phyloP scores from a whole-genome alignment of 768 basidiomycete genomes.

The Suillus subluteus region DNA sequence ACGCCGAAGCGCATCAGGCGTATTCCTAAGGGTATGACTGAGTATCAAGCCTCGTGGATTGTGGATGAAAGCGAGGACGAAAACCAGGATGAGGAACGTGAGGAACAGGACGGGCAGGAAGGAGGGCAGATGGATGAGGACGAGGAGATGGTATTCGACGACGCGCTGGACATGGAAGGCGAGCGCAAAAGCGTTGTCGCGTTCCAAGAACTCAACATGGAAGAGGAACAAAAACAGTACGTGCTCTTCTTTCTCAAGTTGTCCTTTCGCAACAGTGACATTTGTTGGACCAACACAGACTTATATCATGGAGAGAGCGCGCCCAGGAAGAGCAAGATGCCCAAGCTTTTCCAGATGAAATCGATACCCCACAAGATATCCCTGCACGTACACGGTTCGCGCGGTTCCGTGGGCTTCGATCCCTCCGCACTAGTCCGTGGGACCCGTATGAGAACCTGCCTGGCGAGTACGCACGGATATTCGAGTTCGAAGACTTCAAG shows the following conservation, averaged over 20 bases:
- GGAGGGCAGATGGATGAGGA: constrained; percentile 48
- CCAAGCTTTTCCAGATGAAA: constrained; percentile 90
- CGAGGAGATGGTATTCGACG: constrained; percentile 65
- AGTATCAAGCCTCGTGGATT: constrained; percentile 98
- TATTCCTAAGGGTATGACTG: constrained; percentile 94
- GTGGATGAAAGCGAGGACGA: constrained; percentile 79
- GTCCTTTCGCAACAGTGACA: constrained; percentile 7
- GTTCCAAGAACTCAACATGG: constrained; percentile 79
- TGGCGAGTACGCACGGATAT: constrained; percentile 91
- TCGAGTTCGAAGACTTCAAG: constrained; percentile 95
- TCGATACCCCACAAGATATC: constrained; percentile 89
- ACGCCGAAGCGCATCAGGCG: constrained; percentile 81
- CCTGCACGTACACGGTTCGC: constrained; percentile 85
- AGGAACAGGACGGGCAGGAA: constrained; percentile 39
- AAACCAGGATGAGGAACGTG: constrained; percentile 49
- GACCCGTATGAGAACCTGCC: constrained; percentile 97
- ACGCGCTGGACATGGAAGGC: constrained; percentile 58
- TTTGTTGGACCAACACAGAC: constrained; percentile 41
- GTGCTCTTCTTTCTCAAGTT: constrained; percentile 28
- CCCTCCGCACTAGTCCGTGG: constrained; percentile 96
- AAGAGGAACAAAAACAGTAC: constrained; percentile 88
- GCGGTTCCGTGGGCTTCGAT: constrained; percentile 87
- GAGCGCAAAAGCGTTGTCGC: constrained; percentile 54
- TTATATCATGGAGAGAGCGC: constrained; percentile 70
- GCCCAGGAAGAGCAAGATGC: constrained; percentile 81